Percentiles rank a stretch among this genome's conserved stretches.
phyloP scores from a whole-genome alignment of 2,329 filamentous ascomycete species.

The Colletotrichum lini region DNA sequence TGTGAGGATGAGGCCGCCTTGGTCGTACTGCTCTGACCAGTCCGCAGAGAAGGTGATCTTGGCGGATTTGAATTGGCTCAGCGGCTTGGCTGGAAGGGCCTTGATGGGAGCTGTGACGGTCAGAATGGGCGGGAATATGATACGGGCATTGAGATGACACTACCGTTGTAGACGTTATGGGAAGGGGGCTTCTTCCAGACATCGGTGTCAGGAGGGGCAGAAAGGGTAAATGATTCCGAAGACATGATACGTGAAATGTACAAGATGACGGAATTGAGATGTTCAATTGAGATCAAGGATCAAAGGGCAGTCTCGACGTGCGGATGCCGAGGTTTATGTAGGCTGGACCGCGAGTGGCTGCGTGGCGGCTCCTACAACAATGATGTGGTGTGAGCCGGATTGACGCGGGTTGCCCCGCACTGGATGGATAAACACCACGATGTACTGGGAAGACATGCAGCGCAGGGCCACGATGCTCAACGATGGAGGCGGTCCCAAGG shows the following conservation, averaged over 20 bases:
- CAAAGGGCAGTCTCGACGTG: background rate
- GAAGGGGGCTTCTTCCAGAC: conserved; percentile 83
- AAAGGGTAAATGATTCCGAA: conserved; percentile 63
- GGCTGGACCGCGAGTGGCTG: background rate
- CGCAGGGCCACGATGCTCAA: conserved; percentile 1
- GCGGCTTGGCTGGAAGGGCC: conserved; percentile 59
- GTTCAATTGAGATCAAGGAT: background rate
- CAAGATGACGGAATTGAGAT: no score
- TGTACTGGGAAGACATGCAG: conserved; percentile 20
- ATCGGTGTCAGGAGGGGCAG: conserved; percentile 74
- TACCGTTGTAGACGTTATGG: conserved; percentile 73
- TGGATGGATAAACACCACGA: conserved; percentile 16
- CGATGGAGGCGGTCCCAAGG: conserved; percentile 7
- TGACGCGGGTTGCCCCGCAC: conserved; percentile 30
- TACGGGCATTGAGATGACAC: conserved; percentile 1
- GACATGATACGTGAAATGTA: conserved; percentile 26
- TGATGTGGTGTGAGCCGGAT: background rate
- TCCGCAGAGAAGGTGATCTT: conserved; percentile 72
- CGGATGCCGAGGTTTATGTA: conserved; percentile 18
- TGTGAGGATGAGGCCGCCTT: conserved; percentile 59
- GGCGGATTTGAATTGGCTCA: conserved; percentile 74
- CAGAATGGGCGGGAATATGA: conserved; percentile 30
- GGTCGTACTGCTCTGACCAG: conserved; percentile 63
- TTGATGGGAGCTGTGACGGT: conserved; percentile 39
- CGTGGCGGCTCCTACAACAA: background rate